A percentile compares a stretch with the other conserved stretches of the same genome.
phyloP scores from a whole-genome alignment of 2,329 filamentous ascomycete genomes.

The Hymenoscyphus infarciens region DNA sequence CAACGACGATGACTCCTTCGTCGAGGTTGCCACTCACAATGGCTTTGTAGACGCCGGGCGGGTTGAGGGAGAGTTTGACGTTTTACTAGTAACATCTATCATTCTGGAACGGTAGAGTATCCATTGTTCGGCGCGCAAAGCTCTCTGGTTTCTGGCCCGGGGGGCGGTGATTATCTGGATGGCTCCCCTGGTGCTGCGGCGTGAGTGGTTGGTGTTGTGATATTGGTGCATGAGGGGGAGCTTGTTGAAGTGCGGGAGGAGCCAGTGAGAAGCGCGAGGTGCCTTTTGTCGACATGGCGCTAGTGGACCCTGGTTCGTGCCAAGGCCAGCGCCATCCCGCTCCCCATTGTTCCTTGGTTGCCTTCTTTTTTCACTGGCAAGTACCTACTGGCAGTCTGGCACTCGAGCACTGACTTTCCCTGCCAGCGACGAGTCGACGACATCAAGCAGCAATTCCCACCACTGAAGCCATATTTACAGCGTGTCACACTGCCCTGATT shows the following conservation, averaged over 20 bases:
- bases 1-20: slow-evolving; percentile 8
- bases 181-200: not conserved
- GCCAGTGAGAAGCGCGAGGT: not conserved
- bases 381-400: not conserved
- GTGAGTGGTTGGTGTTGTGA: slow-evolving; percentile 27
- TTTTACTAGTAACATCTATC: no score
- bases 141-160: not conserved
- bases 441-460: not conserved
- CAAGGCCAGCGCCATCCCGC: not conserved
- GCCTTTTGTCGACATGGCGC: not conserved
- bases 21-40: slow-evolving; percentile 25
- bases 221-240: slow-evolving; percentile 20
- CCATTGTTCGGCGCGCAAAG: slow-evolving; percentile 11
- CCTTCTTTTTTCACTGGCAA: not conserved
- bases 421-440: not conserved
- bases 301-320: not conserved
- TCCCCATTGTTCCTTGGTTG: slow-evolving; percentile 2
- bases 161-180: not conserved
- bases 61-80: not conserved
- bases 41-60: slow-evolving; percentile 29
- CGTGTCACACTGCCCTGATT: not conserved
- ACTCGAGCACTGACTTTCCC: not conserved
- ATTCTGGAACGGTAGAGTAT: not conserved
- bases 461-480: not conserved
- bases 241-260: slow-evolving; percentile 11